phyloP scores from a whole-genome alignment of 441 rosid species.

The Croton setiger region DNA sequence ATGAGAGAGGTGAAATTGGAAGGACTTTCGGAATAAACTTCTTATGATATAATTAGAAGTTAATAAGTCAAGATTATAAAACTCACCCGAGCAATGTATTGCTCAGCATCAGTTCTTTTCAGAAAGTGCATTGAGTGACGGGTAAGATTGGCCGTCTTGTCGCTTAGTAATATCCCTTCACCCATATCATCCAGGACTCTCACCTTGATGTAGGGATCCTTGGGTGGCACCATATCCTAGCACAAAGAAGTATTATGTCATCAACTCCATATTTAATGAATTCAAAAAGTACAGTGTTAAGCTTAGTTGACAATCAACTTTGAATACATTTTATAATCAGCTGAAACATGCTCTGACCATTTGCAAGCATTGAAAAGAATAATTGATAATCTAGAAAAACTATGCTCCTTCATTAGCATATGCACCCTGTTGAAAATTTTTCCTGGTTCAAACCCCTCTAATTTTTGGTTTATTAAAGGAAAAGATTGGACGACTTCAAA shows the following conservation, averaged over 20 bases:
- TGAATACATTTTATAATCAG: background rate
- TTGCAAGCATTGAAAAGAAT: background rate
- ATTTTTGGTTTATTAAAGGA: no score
- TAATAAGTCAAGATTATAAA: background rate
- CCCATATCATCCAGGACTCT: conserved; percentile 81
- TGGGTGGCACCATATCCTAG: conserved; percentile 93
- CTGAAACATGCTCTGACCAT: background rate
- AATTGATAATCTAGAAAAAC: background rate
- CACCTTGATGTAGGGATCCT: conserved; percentile 89
- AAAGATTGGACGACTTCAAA: no score
- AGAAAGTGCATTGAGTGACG: conserved; percentile 85
- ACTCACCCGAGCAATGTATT: conserved; percentile 72
- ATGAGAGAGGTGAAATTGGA: background rate
- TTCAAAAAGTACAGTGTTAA: background rate
- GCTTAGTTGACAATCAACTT: background rate
- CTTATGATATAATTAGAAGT: conserved; percentile 2
- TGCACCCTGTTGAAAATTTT: background rate
- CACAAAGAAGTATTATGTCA: conserved; percentile 20
- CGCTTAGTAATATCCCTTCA: conserved; percentile 61
- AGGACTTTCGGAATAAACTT: background rate
- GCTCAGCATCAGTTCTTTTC: conserved; percentile 92
- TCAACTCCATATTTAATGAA: conserved; percentile 9
- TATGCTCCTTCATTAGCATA: background rate
- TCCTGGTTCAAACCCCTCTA: background rate
- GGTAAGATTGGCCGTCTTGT: conserved; percentile 65